Evolutionary conservation across 2,329 filamentous ascomycete genomes (phyloP), one percentile per base, ranked within the genome.

Genomic region (Trichoderma breve): DNA sequence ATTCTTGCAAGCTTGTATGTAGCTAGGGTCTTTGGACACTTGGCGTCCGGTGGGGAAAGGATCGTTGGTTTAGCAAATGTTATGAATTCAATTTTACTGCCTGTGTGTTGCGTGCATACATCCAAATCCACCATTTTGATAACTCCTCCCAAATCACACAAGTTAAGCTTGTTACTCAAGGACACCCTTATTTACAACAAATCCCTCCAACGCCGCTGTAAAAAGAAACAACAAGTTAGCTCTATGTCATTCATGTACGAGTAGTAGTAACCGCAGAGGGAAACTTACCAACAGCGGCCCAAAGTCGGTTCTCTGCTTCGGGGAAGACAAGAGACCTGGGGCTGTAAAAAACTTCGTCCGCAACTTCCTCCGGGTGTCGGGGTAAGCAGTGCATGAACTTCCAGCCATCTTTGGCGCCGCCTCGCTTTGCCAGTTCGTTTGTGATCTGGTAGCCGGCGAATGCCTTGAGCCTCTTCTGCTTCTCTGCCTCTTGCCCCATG

Each of bases 311-410:
- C 84, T 98, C 95, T 0, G 94, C 96, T 82, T 99, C 96, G 2
- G 89, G 90, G 84, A 98, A 99, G 4, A 98, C 96, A 30, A 99
- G 84, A 51, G 93, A 97, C 78, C 92, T 88, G 0, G 89, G 86
- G 62, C 93, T 91, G 82, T 98, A 98, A 80, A 99, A 98, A 2
- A 99, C 95, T 79, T 96, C 94, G 78, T 99, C 95, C 72, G 88
- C 90, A 39, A 99, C 96, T 84, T 99, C 96, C 81, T 99, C 95
- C 0, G 89, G 89, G 80, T 99, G 95, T 74, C 96, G 89, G 15
- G 96, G 96, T 72, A 99, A 83, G 81, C 96, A 99, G 85, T 99
- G 96, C 96, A 99, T 98, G 81, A 99, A 99, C 82, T 93, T 94
- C 96, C 96, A 99, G 74, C 88, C 88, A 15, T 92, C 86, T 81